Base-by-base conservation (phyloP, 2,329 filamentous ascomycete genomes). In the Penicillium corylophilum region DNA sequence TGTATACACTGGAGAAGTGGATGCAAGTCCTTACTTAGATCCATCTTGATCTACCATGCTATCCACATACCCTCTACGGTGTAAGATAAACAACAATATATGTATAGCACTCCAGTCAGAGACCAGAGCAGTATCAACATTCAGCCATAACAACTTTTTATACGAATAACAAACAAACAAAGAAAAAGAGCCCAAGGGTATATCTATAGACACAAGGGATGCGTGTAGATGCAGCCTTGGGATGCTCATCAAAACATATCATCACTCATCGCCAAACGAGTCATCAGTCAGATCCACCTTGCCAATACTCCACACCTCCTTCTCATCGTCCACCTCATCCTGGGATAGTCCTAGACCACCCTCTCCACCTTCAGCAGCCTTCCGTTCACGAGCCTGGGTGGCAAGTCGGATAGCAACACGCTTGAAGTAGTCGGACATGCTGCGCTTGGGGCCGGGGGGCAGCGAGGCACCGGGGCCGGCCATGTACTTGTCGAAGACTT, bases 351-450 rank as follows among this genome's bases (percentile, higher is more conserved):
- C 92, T 44, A 97, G 69, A 0, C 91, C 90, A 42, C 92, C 92
- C 52, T 87, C 82, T 7, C 93, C 94, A 55, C 92, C 93, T 69
- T 96, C 92, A 0, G 94, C 94, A 62, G 96, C 92, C 66, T 84
- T 88, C 63, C 94, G 82, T 76, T 99, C 94, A 56, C 90, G 82
- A 1, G 89, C 91, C 71, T 97, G 94, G 16, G 79, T 82, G n/a
- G 89, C 93, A 18, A 97, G 75, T 62, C 92, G 83, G 65, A 93
- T 72, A 1, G 90, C 90, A 58, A 99, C 89, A 38, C 94, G 81
- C 80, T 96, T 96, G 77, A 97, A 97, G 76, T 99, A 99, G 71
- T 99, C 94, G 53, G 86, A 82, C 88, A 99, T 96, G 70, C 87
- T 91, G 62, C 93, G 82, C 80, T 95, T 94, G 16, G 85, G 85